phyloP scores from a whole-genome alignment of 169 alveolate genomes.

The Plasmodium gonderi region DNA sequence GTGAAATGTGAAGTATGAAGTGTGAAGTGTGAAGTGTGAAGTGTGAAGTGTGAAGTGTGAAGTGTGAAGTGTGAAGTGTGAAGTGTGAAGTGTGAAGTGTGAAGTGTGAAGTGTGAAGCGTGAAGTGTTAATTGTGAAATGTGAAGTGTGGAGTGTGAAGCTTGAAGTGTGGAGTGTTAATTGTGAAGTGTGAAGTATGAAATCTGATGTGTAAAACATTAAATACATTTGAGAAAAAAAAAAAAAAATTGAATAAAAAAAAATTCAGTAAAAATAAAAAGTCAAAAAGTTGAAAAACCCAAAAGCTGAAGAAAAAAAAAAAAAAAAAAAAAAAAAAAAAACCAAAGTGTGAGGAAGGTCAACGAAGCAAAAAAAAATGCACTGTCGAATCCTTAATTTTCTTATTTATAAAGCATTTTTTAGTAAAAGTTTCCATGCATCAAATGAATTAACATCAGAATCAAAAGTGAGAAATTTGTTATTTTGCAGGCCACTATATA shows the following conservation, averaged over 20 bases:
- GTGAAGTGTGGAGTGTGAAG: not conserved
- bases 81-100: not conserved
- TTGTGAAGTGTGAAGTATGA: not conserved
- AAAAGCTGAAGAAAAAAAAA: not conserved
- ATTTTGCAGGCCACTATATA: conserved; percentile 14
- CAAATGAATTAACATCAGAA: conserved; percentile 11
- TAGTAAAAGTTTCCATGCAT: not conserved
- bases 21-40: not conserved
- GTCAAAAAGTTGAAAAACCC: not conserved
- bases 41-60: not conserved
- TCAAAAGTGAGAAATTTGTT: conserved; percentile 8
- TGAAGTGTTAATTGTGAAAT: not conserved
- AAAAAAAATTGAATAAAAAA: not conserved
- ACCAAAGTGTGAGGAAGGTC: not conserved
- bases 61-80: not conserved
- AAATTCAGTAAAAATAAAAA: not conserved
- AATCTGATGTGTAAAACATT: too few species aligned
- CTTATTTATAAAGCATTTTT: conserved; percentile 23
- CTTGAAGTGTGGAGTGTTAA: not conserved
- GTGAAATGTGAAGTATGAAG: not conserved
- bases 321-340: not conserved
- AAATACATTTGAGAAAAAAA: too few species aligned
- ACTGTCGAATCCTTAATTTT: conserved; percentile 1
- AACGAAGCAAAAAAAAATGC: not conserved
- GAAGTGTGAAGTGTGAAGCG: not conserved